Conservation (phyloP, 2,329 filamentous ascomycete species). For the Xylaria sp. region DNA sequence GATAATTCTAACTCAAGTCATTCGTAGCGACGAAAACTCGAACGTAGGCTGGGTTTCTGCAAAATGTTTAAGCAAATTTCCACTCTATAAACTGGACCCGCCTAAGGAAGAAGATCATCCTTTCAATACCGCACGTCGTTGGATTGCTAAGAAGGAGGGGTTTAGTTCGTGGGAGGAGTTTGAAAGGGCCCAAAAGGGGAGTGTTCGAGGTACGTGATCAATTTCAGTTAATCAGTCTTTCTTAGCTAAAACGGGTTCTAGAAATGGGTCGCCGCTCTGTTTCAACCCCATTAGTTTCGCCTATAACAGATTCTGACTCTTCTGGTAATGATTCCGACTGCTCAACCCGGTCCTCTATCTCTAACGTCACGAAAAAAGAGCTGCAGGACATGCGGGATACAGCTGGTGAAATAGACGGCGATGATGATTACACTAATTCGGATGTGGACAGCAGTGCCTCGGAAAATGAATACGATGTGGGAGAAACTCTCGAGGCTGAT, state of each 20-base stretch:
- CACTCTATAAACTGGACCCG: conserved; percentile 36
- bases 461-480: conserved; percentile 34
- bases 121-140: conserved; percentile 43
- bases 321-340: conserved; percentile 10
- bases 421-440: conserved; percentile 43
- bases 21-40: conserved; percentile 41
- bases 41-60: conserved; percentile 44
- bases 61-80: conserved; percentile 38
- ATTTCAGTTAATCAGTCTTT: background rate
- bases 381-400: conserved; percentile 35
- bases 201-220: conserved; percentile 30
- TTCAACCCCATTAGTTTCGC: conserved; percentile 1
- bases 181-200: conserved; percentile 29
- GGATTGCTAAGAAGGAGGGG: conserved; percentile 44
- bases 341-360: conserved; percentile 11
- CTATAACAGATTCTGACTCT: background rate
- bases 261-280: background rate
- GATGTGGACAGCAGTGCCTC: conserved; percentile 34
- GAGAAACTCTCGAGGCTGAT: conserved; percentile 19
- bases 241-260: background rate
- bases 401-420: conserved; percentile 42
- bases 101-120: conserved; percentile 35
- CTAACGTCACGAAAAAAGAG: conserved; percentile 36
- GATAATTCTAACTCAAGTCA: conserved; percentile 5
- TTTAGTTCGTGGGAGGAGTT: conserved; percentile 43